Base-by-base conservation (phyloP, 1,139 yeast species). In the Candida tunisiensis region DNA sequence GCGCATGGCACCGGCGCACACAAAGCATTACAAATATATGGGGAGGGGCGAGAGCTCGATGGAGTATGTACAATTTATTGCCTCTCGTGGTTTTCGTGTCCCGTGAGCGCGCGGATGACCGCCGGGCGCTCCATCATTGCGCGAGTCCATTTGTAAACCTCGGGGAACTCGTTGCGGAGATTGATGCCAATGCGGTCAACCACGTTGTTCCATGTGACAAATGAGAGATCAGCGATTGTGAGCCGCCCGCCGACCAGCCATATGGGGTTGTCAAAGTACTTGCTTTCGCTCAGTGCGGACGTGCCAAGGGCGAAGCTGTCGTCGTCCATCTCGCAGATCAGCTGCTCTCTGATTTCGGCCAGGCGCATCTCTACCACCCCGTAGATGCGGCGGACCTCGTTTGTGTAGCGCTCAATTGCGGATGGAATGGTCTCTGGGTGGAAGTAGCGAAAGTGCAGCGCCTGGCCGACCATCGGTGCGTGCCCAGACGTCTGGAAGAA, bases 401-500 rank as follows among this genome's bases (percentile, higher is more conserved):
- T 93, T 2, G 83, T 75, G 51, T 85, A 85, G 44, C 95, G 63
- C 42, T 79, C 93, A 19, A 83, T 79, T 2, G 95, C 95, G 36
- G 83, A 70, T 12, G 88, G 82, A 3, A 85, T 82, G 33, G 75
- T 77, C 33, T 78, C 77, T 6, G 88, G 67, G 51, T 85, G 95
- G 62, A 83, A 83, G 51, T 79, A 80, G 42, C 88, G 64, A 58
- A 85, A 85, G 59, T 85, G 95, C 41, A 83, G 64, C 3, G 95
- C 95, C 51, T 85, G 96, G 15, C 96, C 96, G 43, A 85, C 80
- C 93, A 85, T 85, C 16, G 95, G 95, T 1, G 95, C 93, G 49
- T 83, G 95, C 9, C 95, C 95, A 9, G 92, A 75, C 3, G 95
- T 82, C 54, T 85, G 95, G 60, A 83, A 83, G 47, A 82, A 85